Evolutionary conservation across 495 filamentous ascomycete genomes (phyloP), one percentile per base, ranked within the genome.

Genomic region (Glonium stellatum): DNA sequence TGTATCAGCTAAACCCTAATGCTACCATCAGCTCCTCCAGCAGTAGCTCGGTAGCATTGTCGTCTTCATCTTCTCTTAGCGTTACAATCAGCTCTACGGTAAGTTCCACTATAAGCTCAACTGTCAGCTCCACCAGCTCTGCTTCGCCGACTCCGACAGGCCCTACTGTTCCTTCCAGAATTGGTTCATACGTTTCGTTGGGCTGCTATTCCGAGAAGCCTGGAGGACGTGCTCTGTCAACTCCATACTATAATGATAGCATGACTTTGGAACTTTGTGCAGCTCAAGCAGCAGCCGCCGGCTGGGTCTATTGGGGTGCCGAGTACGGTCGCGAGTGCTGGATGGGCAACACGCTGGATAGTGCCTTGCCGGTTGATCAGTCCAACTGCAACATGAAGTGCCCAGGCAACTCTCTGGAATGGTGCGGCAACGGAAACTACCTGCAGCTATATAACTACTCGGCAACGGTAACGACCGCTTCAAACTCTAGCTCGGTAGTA

Each of bases 251-350:
- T 23, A 44, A 34, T n/a, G 62, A 64, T 42, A 47, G 25, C 11
- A 60, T 64, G 57, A 52, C 49, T 19, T 53, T 44, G 23, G 52
- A 54, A 27, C 23, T 23, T 12, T 64, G 62, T 47, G n/a, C 54
- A 8, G 57, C 57, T 22, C 41, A 37, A 21, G 62, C 62, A 12
- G 52, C 39, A n/a, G 37, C 36, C 11, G 46, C 9, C 0, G 22
- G 27, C 15, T 56, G 19, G 12, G 25, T 9, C 49, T 60, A 51
- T 53, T 52, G 34, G 12, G 53, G 57, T 12, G n/a, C 52, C 1
- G 62, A 60, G 54, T 64, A 56, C 50, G 62, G 62, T 8, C 19
- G 57, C 13, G 58, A 60, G 53, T 60, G 52, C 39, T 61, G 52
- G 50, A 23, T 42, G 25, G 58, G 58, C 11, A 48, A 61, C 23